Evolutionary conservation across 352 stramenopile genomes (phyloP).

Genomic region (Globisporangium apiculatum): DNA sequence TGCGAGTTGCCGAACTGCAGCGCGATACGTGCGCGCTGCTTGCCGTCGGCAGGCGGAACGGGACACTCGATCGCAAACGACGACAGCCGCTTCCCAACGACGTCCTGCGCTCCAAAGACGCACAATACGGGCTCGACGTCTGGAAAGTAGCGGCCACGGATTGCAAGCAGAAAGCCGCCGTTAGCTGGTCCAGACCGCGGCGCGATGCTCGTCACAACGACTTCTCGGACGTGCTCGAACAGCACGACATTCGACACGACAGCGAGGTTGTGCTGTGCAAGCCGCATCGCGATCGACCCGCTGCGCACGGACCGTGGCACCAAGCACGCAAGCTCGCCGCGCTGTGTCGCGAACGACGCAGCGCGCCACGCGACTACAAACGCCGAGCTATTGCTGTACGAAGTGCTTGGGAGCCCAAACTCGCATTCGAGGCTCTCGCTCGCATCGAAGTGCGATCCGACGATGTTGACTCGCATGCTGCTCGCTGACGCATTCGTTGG

Average conservation of each 20-base stretch:
- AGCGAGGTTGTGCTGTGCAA: not conserved
- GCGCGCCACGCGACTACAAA: not conserved
- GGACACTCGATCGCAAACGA: slow-evolving; percentile 12
- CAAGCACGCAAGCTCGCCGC: not conserved
- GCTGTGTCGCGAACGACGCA: not conserved
- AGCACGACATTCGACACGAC: slow-evolving; percentile 16
- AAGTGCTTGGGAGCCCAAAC: slow-evolving; percentile 2
- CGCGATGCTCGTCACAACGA: slow-evolving; percentile 7
- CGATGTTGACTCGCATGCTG: not conserved
- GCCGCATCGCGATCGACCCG: slow-evolving; percentile 7
- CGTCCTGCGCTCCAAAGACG: slow-evolving; percentile 13
- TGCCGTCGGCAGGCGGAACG: not conserved
- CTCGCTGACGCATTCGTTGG: not conserved
- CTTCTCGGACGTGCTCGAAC: slow-evolving; percentile 12
- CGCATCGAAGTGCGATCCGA: not conserved
- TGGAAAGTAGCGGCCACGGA: slow-evolving; percentile 16
- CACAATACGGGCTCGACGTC: slow-evolving; percentile 7
- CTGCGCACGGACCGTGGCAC: slow-evolving; percentile 4
- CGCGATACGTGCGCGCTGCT: not conserved
- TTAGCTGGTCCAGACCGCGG: slow-evolving; percentile 7
- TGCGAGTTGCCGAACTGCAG: slow-evolving; percentile 12
- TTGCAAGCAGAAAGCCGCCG: slow-evolving; percentile 17
- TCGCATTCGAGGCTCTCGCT: slow-evolving; percentile 1
- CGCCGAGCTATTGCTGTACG: no score
- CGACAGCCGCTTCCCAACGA: slow-evolving; percentile 9